phyloP scores from a whole-genome alignment of 1,284 basidiomycete species.

The Moesziomyces globuligerus region DNA sequence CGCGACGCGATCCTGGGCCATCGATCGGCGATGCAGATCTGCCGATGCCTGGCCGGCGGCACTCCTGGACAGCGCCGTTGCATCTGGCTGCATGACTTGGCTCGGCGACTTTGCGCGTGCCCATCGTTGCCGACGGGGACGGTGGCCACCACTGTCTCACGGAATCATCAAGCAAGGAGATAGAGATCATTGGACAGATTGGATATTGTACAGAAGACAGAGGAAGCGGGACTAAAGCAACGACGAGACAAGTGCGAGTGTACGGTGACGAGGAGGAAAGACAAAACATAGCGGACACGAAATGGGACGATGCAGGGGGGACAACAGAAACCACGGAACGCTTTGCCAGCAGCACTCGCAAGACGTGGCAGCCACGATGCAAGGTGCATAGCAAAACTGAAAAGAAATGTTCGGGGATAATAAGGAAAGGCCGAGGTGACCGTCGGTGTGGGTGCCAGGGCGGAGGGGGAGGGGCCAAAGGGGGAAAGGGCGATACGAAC shows the following conservation, averaged over 20 bases:
- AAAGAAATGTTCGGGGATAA: neutral
- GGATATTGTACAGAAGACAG: slow-evolving; percentile 12
- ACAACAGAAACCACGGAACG: neutral
- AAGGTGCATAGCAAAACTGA: slow-evolving; percentile 2
- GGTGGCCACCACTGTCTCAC: too few species aligned
- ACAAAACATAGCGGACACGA: slow-evolving; percentile 8
- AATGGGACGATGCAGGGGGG: neutral
- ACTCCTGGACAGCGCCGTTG: neutral
- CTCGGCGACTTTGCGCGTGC: too few species aligned
- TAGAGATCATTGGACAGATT: neutral
- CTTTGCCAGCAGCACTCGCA: too few species aligned
- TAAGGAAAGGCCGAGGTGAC: slow-evolving; percentile 2
- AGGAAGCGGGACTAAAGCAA: neutral
- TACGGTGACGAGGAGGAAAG: slow-evolving; percentile 10
- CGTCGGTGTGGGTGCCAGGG: too few species aligned
- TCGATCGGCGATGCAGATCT: neutral
- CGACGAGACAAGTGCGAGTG: slow-evolving; percentile 6
- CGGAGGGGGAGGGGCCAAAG: neutral
- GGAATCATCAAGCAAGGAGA: too few species aligned
- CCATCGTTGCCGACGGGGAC: too few species aligned
- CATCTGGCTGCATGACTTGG: too few species aligned
- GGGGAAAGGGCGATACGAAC: too few species aligned
- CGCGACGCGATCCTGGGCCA: neutral
- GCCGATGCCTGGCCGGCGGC: neutral
- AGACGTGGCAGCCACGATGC: slow-evolving; percentile 1